These are phyloP conservation scores for Pholiota conissans DNA, from an alignment of 768 basidiomycete species.

Conservation along the genomic window DNA sequence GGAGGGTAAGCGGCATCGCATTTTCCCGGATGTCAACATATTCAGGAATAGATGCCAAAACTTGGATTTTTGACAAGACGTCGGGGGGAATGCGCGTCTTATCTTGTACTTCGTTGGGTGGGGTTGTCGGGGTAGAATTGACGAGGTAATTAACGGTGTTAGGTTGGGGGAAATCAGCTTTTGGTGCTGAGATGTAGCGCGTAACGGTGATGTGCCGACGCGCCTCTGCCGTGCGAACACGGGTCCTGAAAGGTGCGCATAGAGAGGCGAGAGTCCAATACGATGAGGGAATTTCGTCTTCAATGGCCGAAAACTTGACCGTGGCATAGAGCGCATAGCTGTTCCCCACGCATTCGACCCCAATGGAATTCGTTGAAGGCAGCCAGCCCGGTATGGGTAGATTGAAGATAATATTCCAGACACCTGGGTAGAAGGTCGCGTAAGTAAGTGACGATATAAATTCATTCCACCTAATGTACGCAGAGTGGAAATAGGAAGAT, in stretches of 20 bases:
- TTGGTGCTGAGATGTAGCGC: conserved; percentile 51
- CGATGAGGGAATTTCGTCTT: conserved; percentile 34
- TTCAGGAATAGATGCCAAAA: conserved; percentile 64
- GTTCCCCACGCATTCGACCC: conserved; percentile 53
- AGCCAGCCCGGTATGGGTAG: conserved; percentile 90
- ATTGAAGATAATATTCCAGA: conserved; percentile 81
- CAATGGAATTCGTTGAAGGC: conserved; percentile 57
- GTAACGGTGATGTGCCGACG: conserved; percentile 45
- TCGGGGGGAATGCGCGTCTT: conserved; percentile 45
- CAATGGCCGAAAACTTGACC: conserved; percentile 54
- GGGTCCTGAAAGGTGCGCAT: conserved; percentile 57
- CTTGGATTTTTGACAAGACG: conserved; percentile 61
- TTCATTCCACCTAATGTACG: not conserved
- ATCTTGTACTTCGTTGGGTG: conserved; percentile 14
- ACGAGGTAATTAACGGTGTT: conserved; percentile 44
- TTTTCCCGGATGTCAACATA: conserved; percentile 46
- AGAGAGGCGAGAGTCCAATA: conserved; percentile 50
- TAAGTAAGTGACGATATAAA: conserved; percentile 9
- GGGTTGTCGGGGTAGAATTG: conserved; percentile 30
- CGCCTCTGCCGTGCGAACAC: conserved; percentile 40
- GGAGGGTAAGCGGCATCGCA: conserved; percentile 54
- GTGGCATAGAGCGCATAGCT: conserved; percentile 69
- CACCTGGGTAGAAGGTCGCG: conserved; percentile 28
- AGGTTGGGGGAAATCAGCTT: conserved; percentile 31
- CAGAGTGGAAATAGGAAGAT: conserved; percentile 5